Evolutionary conservation across 805 yeast genomes (phyloP).

Genomic region (Wickerhamiella musiphila): DNA sequence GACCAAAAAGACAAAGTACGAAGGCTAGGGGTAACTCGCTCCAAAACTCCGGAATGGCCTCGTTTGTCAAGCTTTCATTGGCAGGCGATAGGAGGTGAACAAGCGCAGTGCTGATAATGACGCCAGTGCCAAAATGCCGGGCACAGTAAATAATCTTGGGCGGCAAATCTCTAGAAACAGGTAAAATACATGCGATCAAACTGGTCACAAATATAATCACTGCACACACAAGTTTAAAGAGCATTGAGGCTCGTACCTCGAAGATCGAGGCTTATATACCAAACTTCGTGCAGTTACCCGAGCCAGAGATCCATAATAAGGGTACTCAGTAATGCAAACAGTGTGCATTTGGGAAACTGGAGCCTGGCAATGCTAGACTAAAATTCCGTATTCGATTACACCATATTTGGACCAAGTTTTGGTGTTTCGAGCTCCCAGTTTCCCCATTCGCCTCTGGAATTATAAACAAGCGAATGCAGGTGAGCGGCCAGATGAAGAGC

Average conservation of each 20-base stretch:
- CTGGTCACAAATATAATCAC: slow-evolving; percentile 2
- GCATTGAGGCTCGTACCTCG: background rate
- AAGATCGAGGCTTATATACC: background rate
- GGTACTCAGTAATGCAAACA: no score
- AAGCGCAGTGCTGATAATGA: slow-evolving; percentile 55
- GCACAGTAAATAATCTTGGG: slow-evolving; percentile 2
- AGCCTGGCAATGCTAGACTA: no score
- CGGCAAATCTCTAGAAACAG: slow-evolving; percentile 2
- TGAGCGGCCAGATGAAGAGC: no score
- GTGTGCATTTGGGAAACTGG: no score
- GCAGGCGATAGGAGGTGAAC: slow-evolving; percentile 34
- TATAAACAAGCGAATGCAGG: no score
- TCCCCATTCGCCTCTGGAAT: no score
- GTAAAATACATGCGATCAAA: slow-evolving; percentile 2
- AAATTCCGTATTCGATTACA: no score
- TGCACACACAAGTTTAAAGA: background rate
- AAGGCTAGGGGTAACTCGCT: slow-evolving; percentile 5
- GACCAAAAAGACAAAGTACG: slow-evolving; percentile 4
- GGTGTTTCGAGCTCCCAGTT: no score
- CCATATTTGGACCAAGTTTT: no score
- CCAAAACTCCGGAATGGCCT: background rate
- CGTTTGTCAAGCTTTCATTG: slow-evolving; percentile 4
- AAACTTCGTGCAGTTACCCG: no score
- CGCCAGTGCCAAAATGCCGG: slow-evolving; percentile 50
- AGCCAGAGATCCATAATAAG: no score